Evolutionary conservation across 2,329 filamentous ascomycete species (phyloP).

Genomic region (Penicillium sp.): DNA sequence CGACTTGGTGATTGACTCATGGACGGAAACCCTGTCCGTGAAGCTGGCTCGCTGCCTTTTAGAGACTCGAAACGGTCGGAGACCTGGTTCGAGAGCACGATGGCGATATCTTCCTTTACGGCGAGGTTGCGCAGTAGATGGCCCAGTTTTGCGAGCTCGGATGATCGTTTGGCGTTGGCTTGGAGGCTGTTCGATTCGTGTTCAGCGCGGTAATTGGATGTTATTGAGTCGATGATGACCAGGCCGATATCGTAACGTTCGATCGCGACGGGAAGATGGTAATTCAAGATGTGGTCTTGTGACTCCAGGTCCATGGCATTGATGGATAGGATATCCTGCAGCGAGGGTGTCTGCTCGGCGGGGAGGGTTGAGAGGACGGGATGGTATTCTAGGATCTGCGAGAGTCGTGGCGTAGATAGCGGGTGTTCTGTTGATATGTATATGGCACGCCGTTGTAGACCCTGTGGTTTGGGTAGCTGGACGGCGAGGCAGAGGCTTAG

Average conservation of each 20-base stretch:
- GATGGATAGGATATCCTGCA: conserved; percentile 75
- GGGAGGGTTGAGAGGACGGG: conserved; percentile 54
- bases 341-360: conserved; percentile 53
- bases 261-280: conserved; percentile 85
- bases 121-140: conserved; percentile 74
- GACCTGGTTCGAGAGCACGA: conserved; percentile 95
- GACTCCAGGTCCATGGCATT: conserved; percentile 85
- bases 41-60: not conserved
- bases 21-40: conserved; percentile 9
- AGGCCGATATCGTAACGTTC: conserved; percentile 73
- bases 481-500: conserved; percentile 78
- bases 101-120: conserved; percentile 67
- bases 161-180: conserved; percentile 69
- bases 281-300: conserved; percentile 91
- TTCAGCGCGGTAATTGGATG: conserved; percentile 92
- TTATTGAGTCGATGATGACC: conserved; percentile 84
- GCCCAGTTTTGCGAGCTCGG: conserved; percentile 72
- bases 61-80: conserved; percentile 70
- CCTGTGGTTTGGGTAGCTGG: conserved; percentile 72
- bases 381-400: conserved; percentile 71
- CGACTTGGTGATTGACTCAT: conserved; percentile 17
- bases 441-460: conserved; percentile 69
- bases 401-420: conserved; percentile 75
- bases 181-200: conserved; percentile 46
- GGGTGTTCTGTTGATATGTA: conserved; percentile 93